Base-by-base conservation (phyloP, 1,284 basidiomycete species). In the Thelephora terrestris region DNA sequence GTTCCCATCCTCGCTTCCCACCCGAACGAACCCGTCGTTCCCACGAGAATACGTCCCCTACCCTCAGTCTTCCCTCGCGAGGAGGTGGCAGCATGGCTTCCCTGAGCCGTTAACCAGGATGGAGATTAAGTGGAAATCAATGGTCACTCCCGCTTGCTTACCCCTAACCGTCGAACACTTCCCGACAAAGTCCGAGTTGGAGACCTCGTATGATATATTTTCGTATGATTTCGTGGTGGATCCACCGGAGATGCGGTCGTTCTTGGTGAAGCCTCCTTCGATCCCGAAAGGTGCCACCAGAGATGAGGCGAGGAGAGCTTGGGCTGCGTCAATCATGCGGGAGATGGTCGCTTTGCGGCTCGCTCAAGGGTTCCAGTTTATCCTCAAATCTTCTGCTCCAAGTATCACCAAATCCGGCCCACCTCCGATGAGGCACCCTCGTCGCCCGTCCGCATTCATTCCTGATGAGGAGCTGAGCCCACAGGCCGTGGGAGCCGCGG, bases 341-440 rank as follows among this genome's bases (percentile, higher is more conserved):
- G 92, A 91, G 46, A 95, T 98, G 89, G 87, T 90, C 1, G 91
- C 89, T 4, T 85, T 97, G 48, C 76, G 95, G 14, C 74, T 99
- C 7, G 81, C 86, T 6, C 93, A 98, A 63, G 94, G 95, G n/a
- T 99, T 97, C 65, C 95, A 99, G 63, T 91, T 98, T 59, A 84
- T 97, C 39, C 71, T 85, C 25, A 68, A 70, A 53, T 52, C 58
- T 12, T 57, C 59, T 5, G 58, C 23, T 10, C 50, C 24, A n/a
- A 49, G 52, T 32, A 51, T 55, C 0, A 42, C 6, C 16, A 10
- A 12, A 23, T 42, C 39, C 14, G 39, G n/a, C 14, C 39, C 39
- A 20, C 21, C 20, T 12, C 20, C 20, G 10, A 42, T 12, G 21
- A n/a, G 39, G 25, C 21, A 18, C 5, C 49, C 74, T 47, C 68